phyloP scores from a whole-genome alignment of 768 basidiomycete genomes.

The Rubroboletus pulcherrimus region DNA sequence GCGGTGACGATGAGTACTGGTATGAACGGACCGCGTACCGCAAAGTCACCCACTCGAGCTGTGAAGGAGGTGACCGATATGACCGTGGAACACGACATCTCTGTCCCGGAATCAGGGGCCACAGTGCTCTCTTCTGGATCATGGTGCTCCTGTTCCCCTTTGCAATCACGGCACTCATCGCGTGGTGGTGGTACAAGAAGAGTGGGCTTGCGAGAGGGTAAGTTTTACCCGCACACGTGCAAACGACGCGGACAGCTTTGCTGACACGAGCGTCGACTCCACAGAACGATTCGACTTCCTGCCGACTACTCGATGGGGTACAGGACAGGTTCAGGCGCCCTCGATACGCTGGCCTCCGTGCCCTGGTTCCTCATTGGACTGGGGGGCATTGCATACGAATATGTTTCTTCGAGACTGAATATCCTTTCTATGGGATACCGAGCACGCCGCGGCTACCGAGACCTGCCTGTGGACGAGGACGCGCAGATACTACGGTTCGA shows the following conservation, averaged over 20 bases:
- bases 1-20: constrained; percentile 71
- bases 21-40: constrained; percentile 92
- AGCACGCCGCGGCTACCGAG: constrained; percentile 64
- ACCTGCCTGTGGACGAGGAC: constrained; percentile 82
- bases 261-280: constrained; percentile 4
- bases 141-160: constrained; percentile 75
- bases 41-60: constrained; percentile 84
- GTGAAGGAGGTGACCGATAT: constrained; percentile 73
- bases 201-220: constrained; percentile 75
- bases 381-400: constrained; percentile 68
- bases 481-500: constrained; percentile 83
- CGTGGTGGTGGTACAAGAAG: constrained; percentile 76
- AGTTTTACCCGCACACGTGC: constrained; percentile 26
- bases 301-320: constrained; percentile 37
- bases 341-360: constrained; percentile 79
- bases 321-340: constrained; percentile 41
- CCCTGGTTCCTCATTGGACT: constrained; percentile 89
- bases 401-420: constrained; percentile 49
- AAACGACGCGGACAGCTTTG: background rate
- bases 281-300: constrained; percentile 75
- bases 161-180: constrained; percentile 68
- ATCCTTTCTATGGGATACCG: constrained; percentile 36
- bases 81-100: constrained; percentile 71
- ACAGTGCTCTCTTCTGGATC: constrained; percentile 81
- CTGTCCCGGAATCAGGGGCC: constrained; percentile 79